A percentile compares a stretch with the other conserved stretches of the same genome.
phyloP scores from a whole-genome alignment of 1,284 basidiomycete genomes.

The Sphagnurus paluster region DNA sequence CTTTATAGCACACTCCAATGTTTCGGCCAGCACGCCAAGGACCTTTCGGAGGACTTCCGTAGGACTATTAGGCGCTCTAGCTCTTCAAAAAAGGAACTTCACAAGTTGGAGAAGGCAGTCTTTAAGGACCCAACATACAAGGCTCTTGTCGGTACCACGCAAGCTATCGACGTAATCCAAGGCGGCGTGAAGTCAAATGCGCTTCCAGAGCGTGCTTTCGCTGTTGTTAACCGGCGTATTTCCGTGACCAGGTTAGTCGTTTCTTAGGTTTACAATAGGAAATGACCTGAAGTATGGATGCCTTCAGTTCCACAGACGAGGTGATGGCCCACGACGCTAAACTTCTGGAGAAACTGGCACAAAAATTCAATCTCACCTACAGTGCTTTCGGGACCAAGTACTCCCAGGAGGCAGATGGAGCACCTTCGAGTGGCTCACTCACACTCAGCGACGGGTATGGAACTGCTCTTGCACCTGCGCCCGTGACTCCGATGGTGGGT shows the following conservation, averaged over 20 bases:
- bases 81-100: slow-evolving; percentile 39
- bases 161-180: slow-evolving; percentile 65
- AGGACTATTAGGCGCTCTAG: slow-evolving; percentile 36
- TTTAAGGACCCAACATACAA: slow-evolving; percentile 35
- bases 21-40: slow-evolving; percentile 47
- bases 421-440: slow-evolving; percentile 35
- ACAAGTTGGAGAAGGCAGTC: slow-evolving; percentile 40
- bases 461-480: slow-evolving; percentile 42
- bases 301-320: slow-evolving; percentile 41
- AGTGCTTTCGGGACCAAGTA: slow-evolving; percentile 48
- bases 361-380: slow-evolving; percentile 51
- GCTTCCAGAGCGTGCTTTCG: slow-evolving; percentile 55
- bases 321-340: slow-evolving; percentile 42
- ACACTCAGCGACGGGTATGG: slow-evolving; percentile 37
- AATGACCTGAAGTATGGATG: slow-evolving; percentile 28
- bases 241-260: slow-evolving; percentile 68
- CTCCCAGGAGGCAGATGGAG: slow-evolving; percentile 26
- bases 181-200: slow-evolving; percentile 73
- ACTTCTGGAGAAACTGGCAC: slow-evolving; percentile 43
- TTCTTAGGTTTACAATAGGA: too few relatives aligned
- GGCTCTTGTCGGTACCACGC: slow-evolving; percentile 61
- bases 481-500: slow-evolving; percentile 38
- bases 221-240: slow-evolving; percentile 62
- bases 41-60: slow-evolving; percentile 40
- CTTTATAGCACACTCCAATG: slow-evolving; percentile 45